phyloP scores from a whole-genome alignment of 116 monocot species.

The Iris pallida region DNA sequence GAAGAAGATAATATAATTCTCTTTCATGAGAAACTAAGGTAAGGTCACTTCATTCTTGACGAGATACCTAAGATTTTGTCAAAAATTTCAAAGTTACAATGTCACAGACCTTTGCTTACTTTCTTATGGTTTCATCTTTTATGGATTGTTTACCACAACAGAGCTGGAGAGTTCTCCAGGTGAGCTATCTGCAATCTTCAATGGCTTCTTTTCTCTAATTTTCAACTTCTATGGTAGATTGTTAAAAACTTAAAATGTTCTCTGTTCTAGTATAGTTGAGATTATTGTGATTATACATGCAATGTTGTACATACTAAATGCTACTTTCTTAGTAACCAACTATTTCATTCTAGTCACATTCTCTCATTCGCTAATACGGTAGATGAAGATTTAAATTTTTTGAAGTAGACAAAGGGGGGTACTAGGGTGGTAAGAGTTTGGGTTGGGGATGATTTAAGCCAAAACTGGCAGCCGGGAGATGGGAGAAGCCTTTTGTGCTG shows the following conservation, averaged over 20 bases:
- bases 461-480: no score
- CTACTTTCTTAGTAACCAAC: neutral
- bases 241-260: neutral
- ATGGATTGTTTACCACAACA: conserved; percentile 34
- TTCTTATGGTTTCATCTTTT: conserved; percentile 9
- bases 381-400: no score
- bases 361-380: no score
- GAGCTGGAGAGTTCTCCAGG: conserved; percentile 92
- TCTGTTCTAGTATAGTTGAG: neutral
- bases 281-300: neutral
- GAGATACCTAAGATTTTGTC: neutral
- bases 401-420: no score
- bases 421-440: no score
- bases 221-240: neutral
- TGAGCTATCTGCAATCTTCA: conserved; percentile 25
- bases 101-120: neutral
- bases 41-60: neutral
- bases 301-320: neutral
- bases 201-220: neutral
- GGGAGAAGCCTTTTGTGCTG: no score
- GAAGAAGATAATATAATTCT: conserved; percentile 92
- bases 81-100: neutral
- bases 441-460: no score
- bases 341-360: no score
- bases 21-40: conserved; percentile 96